phyloP scores from a whole-genome alignment of 2,329 filamentous ascomycete genomes.

The Penicillium digitatum region DNA sequence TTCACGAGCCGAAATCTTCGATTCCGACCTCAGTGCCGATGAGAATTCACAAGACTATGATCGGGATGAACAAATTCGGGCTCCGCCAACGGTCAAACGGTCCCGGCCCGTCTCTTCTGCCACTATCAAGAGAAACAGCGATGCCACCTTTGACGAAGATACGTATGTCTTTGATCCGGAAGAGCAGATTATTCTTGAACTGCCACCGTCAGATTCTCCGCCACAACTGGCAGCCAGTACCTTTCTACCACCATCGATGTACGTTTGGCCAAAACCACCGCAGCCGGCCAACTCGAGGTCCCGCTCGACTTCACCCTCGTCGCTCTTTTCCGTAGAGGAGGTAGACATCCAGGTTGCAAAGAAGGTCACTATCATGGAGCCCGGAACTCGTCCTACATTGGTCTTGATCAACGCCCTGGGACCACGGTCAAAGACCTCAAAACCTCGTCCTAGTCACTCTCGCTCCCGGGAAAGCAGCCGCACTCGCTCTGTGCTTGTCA shows the following conservation, averaged over 20 bases:
- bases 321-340: constrained; percentile 30
- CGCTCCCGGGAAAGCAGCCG: constrained; percentile 18
- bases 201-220: constrained; percentile 30
- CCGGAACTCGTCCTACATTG: constrained; percentile 29
- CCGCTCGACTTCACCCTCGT: constrained; percentile 28
- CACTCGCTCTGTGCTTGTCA: not conserved
- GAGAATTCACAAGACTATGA: constrained; percentile 27
- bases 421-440: constrained; percentile 14
- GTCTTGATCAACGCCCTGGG: constrained; percentile 32
- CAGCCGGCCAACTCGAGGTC: constrained; percentile 15
- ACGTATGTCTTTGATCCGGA: constrained; percentile 33
- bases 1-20: constrained; percentile 24
- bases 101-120: constrained; percentile 35
- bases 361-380: constrained; percentile 32
- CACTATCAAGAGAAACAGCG: constrained; percentile 35
- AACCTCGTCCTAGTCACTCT: constrained; percentile 5
- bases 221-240: constrained; percentile 27
- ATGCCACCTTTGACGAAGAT: constrained; percentile 30
- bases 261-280: constrained; percentile 26
- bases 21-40: constrained; percentile 33
- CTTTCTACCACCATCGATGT: constrained; percentile 31
- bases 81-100: constrained; percentile 22
- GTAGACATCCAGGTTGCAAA: constrained; percentile 34
- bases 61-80: constrained; percentile 21
- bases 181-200: constrained; percentile 32